A percentile compares a stretch with the other conserved stretches of the same genome.
These are phyloP conservation scores for Suillus fuscotomentosus DNA, from an alignment of 768 basidiomycete genomes.

Conservation along the genomic window DNA sequence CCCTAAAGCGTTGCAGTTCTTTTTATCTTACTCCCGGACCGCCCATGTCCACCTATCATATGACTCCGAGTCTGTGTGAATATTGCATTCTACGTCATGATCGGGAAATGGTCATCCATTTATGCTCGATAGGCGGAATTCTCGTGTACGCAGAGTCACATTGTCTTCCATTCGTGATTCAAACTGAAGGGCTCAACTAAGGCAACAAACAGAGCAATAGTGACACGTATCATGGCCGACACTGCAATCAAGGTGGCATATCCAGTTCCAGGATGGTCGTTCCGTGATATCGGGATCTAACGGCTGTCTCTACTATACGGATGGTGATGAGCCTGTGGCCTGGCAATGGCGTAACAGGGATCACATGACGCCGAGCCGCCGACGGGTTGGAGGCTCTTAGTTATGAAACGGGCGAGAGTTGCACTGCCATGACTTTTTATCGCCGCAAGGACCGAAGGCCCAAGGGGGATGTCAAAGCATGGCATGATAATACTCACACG, in stretches of 20 bases:
- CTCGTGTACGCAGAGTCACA: background rate
- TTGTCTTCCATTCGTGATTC: background rate
- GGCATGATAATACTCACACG: background rate
- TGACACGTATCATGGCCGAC: background rate
- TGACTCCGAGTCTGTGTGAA: background rate
- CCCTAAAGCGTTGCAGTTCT: background rate
- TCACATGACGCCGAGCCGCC: background rate
- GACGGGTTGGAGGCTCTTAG: background rate
- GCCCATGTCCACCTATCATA: background rate
- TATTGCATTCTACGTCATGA: background rate
- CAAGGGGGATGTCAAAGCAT: background rate
- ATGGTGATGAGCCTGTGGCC: background rate
- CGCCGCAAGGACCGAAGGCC: slow-evolving; percentile 2
- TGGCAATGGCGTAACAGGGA: background rate
- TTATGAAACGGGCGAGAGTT: background rate
- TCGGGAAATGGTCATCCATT: background rate
- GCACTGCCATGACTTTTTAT: slow-evolving; percentile 1
- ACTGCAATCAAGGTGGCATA: background rate
- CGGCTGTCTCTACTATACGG: background rate
- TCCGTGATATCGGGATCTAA: background rate
- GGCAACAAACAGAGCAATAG: background rate
- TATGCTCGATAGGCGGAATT: background rate
- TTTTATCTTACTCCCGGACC: background rate
- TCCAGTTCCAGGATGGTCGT: background rate
- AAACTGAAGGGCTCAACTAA: background rate